Evolutionary conservation across 225 moss, liverwort and hornwort genomes (phyloP), one percentile per base, ranked within the genome.

Genomic region (Polytrichum commune): DNA sequence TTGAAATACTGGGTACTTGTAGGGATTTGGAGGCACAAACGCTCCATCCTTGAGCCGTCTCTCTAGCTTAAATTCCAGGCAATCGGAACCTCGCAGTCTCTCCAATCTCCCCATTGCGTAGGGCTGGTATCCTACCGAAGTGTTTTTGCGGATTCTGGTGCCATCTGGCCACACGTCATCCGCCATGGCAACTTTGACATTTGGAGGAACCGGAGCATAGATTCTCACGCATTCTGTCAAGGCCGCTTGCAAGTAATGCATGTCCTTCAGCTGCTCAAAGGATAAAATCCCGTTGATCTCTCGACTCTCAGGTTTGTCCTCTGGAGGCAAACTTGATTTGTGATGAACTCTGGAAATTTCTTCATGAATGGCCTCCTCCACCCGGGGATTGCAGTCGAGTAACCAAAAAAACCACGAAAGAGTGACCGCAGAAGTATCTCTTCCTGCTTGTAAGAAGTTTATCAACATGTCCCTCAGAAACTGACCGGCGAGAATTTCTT

Each of bases 371-470:
- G 27, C 25, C 1, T 35, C 22, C 55, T 84, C 81, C 5, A 77
- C 81, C 1, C 26, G 19, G 2, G 68, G 87, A 30, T 88, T 55
- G 1, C 5, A 27, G 8, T 69, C 76, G 6, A 88, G 70, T 19
- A 60, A 56, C 84, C 81, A 82, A 69, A 84, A 84, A 54, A 80
- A 88, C 77, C 71, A 84, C 20, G 79, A 32, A 22, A 84, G 63
- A 9, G 70, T 71, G 0, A 72, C 61, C 1, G 82, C 60, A 1
- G 74, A 54, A 6, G 82, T 65, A 60, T 88, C 84, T 13, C 82
- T 68, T 19, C 84, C 84, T 18, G 84, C 88, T 63, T 82, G 74
- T 27, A 88, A 6, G 68, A 88, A 82, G 55, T 75, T 84, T 55
- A 84, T 70, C 19, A 82, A 6, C 23, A 82, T 88, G 79, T 79